Conservation (phyloP, 2,329 filamentous ascomycete species). For the Cordyceps fumosorosea region DNA sequence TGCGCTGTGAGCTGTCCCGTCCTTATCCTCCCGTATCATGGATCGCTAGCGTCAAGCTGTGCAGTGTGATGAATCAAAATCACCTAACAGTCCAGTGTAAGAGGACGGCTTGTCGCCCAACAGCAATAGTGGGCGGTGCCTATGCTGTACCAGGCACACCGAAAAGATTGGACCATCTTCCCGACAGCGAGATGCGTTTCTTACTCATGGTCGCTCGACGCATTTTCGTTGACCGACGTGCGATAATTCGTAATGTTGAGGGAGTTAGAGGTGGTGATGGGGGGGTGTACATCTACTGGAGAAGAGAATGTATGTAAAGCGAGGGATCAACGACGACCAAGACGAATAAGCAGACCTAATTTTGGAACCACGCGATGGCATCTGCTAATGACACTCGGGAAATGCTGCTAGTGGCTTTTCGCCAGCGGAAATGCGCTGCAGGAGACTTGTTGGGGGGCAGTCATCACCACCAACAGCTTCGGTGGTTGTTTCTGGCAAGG, state of each 20-base stretch:
- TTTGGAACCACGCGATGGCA: background rate
- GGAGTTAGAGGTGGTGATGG: background rate
- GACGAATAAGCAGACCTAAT: background rate
- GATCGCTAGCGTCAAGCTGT: background rate
- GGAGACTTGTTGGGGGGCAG: background rate
- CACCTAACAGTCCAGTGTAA: background rate
- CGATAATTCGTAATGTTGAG: background rate
- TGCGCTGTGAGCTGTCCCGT: background rate
- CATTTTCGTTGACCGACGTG: conserved; percentile 3
- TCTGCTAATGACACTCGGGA: background rate
- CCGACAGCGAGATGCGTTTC: background rate
- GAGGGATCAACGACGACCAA: background rate
- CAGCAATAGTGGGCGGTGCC: background rate
- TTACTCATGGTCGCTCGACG: background rate
- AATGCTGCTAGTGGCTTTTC: background rate
- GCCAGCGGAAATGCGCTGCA: background rate
- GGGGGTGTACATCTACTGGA: background rate
- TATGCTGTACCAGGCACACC: background rate
- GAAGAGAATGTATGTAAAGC: background rate
- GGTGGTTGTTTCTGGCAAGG: conserved; percentile 1
- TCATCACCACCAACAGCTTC: background rate
- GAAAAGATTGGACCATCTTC: background rate
- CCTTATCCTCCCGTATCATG: background rate
- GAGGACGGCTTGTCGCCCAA: background rate
- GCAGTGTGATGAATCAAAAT: background rate